These are phyloP conservation scores for Sedum album DNA, from an alignment of 164 flowering plant species.

Conservation along the genomic window DNA sequence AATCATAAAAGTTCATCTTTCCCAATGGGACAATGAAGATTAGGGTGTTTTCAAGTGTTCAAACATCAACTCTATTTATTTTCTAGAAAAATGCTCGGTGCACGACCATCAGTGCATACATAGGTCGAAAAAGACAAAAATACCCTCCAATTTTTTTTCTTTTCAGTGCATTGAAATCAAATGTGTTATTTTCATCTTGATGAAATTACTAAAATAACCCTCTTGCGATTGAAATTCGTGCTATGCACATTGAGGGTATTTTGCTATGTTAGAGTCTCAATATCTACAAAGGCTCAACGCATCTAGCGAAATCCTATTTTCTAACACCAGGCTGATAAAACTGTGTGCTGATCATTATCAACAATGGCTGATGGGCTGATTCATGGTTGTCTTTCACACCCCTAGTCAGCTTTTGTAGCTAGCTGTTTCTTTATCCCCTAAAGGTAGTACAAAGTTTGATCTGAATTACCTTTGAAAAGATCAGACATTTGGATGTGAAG, in stretches of 20 bases:
- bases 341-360: neutral
- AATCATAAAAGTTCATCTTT: neutral
- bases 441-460: neutral
- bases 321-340: neutral
- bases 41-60: neutral
- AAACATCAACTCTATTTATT: neutral
- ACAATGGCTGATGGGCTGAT: neutral
- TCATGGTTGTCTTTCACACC: neutral
- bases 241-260: too few relatives aligned
- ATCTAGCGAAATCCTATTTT: too few relatives aligned
- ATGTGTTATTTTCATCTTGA: too few relatives aligned
- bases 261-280: too few relatives aligned
- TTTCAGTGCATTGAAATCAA: too few relatives aligned
- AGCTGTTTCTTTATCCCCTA: conserved; percentile 5
- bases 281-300: neutral
- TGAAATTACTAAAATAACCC: too few relatives aligned
- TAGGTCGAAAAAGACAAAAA: too few relatives aligned
- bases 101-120: too few relatives aligned
- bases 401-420: neutral
- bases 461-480: neutral
- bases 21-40: neutral
- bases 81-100: too few relatives aligned
- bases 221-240: too few relatives aligned
- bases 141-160: too few relatives aligned
- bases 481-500: neutral